Evolutionary conservation across 2,329 filamentous ascomycete genomes (phyloP).

Genomic region (Teratosphaeria destructans): DNA sequence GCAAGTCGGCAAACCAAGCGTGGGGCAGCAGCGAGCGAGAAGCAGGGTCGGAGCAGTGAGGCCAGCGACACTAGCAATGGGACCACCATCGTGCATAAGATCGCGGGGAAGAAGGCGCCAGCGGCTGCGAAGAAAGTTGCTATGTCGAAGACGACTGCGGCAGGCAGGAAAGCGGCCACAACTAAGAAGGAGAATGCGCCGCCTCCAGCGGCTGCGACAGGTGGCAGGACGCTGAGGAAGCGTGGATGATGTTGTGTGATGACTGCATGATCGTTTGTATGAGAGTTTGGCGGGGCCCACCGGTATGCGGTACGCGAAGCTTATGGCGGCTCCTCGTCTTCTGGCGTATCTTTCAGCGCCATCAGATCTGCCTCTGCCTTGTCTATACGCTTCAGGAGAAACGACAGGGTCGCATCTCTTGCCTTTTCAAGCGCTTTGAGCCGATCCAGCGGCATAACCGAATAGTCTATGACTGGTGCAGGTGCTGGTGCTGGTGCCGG

Average conservation of each 20-base stretch:
- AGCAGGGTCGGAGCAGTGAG: conserved; percentile 36
- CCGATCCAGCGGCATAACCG: conserved; percentile 29
- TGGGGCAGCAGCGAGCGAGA: conserved; percentile 25
- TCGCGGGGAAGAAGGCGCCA: conserved; percentile 12
- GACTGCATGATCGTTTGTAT: not conserved
- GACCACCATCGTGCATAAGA: conserved; percentile 50
- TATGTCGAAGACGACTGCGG: conserved; percentile 1
- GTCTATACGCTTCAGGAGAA: conserved; percentile 44
- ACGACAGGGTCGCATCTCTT: conserved; percentile 42
- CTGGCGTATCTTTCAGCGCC: not conserved
- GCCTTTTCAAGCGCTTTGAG: conserved; percentile 38
- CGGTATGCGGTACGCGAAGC: not conserved
- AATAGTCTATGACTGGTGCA: conserved; percentile 29
- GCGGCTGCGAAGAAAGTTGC: conserved; percentile 36
- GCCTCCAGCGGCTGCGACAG: conserved; percentile 12
- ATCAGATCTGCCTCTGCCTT: conserved; percentile 32
- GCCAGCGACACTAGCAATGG: conserved; percentile 47
- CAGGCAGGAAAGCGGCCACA: conserved; percentile 34
- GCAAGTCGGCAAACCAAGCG: not conserved
- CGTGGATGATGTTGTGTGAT: conserved; percentile 11
- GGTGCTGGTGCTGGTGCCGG: conserved; percentile 5
- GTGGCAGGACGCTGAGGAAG: conserved; percentile 23
- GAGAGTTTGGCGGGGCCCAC: not conserved
- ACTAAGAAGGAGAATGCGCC: conserved; percentile 13
- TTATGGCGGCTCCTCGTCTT: not conserved